Conservation (phyloP, 345 rosid species). For the Populus simonii region DNA sequence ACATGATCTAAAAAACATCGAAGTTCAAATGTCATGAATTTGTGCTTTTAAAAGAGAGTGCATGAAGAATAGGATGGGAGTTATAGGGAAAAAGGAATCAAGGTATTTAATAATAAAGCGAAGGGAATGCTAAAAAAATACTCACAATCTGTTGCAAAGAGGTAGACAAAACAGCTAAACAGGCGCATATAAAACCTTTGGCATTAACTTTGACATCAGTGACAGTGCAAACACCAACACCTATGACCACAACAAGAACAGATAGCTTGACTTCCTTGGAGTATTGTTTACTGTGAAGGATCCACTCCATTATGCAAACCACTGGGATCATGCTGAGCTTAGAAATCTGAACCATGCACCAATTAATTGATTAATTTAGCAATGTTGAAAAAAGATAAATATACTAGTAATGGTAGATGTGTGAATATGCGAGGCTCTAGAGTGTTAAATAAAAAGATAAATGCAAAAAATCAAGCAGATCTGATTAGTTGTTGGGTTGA, state of each 20-base stretch:
- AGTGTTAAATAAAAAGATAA: background rate
- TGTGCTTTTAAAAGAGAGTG: too few relatives aligned
- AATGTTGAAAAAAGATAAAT: background rate
- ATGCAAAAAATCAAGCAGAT: background rate
- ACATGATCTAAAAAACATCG: too few relatives aligned
- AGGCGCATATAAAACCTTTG: conserved; percentile 87
- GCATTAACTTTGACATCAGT: conserved; percentile 94
- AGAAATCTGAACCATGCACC: conserved; percentile 50
- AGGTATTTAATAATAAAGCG: background rate
- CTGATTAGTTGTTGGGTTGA: background rate
- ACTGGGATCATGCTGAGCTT: conserved; percentile 97
- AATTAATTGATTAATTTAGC: background rate
- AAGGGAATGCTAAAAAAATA: background rate
- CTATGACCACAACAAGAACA: conserved; percentile 79
- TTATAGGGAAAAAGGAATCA: too few relatives aligned
- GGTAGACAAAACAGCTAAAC: conserved; percentile 74
- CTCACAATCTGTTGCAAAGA: conserved; percentile 97
- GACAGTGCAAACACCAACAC: conserved; percentile 92
- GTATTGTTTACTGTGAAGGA: conserved; percentile 77
- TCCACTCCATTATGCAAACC: conserved; percentile 93
- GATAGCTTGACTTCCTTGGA: conserved; percentile 70
- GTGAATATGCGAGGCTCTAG: background rate
- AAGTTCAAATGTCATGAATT: background rate
- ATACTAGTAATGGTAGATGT: background rate
- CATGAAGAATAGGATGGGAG: too few relatives aligned